Percentiles rank a stretch among this genome's conserved stretches.
These are phyloP conservation scores for Fusarium brachygibbosum DNA, from an alignment of 2,329 filamentous ascomycete species.

Conservation along the genomic window DNA sequence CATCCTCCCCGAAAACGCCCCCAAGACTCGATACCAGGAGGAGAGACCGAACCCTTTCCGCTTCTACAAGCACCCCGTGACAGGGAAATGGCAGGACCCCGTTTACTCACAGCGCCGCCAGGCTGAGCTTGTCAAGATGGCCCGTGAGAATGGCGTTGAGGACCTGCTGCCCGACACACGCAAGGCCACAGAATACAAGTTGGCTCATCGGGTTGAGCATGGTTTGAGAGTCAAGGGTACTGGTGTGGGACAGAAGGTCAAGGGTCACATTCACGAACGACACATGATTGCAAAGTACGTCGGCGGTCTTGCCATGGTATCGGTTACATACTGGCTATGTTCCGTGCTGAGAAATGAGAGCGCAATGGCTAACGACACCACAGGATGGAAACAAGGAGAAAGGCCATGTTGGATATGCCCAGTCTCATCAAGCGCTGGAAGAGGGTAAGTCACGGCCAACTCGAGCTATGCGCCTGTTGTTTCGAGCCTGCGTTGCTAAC, in stretches of 20 bases:
- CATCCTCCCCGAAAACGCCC: slow-evolving; percentile 64
- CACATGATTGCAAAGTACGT: slow-evolving; percentile 80
- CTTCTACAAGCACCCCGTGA: slow-evolving; percentile 80
- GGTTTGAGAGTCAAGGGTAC: slow-evolving; percentile 92
- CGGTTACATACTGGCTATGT: background rate
- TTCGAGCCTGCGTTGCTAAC: slow-evolving; percentile 53
- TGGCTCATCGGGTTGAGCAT: slow-evolving; percentile 79
- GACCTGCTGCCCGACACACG: slow-evolving; percentile 81
- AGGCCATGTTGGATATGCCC: slow-evolving; percentile 96
- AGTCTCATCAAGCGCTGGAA: slow-evolving; percentile 94
- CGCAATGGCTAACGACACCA: slow-evolving; percentile 36
- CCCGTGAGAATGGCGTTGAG: slow-evolving; percentile 81
- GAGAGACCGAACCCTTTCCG: slow-evolving; percentile 83
- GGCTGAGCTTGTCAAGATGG: slow-evolving; percentile 90
- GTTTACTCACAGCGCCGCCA: slow-evolving; percentile 87
- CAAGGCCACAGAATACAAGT: slow-evolving; percentile 80
- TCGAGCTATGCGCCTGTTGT: background rate
- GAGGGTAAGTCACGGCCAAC: slow-evolving; percentile 69
- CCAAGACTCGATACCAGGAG: slow-evolving; percentile 66
- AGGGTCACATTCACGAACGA: slow-evolving; percentile 95
- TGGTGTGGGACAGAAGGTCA: slow-evolving; percentile 91
- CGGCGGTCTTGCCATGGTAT: background rate
- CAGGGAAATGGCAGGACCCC: slow-evolving; percentile 86
- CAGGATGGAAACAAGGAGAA: slow-evolving; percentile 87
- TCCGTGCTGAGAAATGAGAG: background rate